Evolutionary conservation across 1,284 basidiomycete species (phyloP), one percentile per base, ranked within the genome.

Genomic region (Fereydounia khargensis): DNA sequence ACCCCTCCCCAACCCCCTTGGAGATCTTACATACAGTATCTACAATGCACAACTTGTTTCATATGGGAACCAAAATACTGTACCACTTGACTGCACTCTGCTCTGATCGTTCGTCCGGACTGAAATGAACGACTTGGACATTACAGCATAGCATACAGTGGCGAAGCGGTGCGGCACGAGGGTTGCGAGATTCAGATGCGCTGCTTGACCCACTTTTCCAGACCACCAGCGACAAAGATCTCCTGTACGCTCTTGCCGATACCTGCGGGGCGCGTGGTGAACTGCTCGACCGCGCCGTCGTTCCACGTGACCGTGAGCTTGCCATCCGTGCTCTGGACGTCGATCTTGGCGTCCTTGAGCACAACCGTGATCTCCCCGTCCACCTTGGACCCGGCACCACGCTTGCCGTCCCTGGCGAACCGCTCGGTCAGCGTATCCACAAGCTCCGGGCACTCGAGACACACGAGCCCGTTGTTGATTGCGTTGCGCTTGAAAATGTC

Each of bases 401-500:
- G 81, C 70, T 80, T 79, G 0, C 85, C 88, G 44, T 85, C 85
- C 72, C 83, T 84, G 0, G 84, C 86, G 23, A 57, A 38, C 42
- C 80, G 76, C 19, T 78, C 74, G 1, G 94, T 95, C 47, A 98
- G 80, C 64, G 95, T 90, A 21, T 82, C 80, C 18, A 98, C 86
- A 37, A 99, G 83, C 65, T 88, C 86, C 0, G 91, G 91, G 47
- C 84, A 89, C 78, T 97, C 94, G 39, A 97, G 77, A 72, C 94
- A 96, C 49, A 99, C 89, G 8, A 99, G 82, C 4, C 91, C 94
- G 76, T 99, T 98, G 80, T 98, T 98, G 80, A 98, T 98, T 13
- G 91, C 87, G 77, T 99, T 98, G 24, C 94, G 86, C 80, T 98
- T 97, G 82, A 96, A 99, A 66, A 98, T 97, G 77, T 98, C 95